A percentile compares a stretch with the other conserved stretches of the same genome.
Evolutionary conservation across 371 early-diverging fungal species (phyloP).

Genomic region (Zychaea mexicana): DNA sequence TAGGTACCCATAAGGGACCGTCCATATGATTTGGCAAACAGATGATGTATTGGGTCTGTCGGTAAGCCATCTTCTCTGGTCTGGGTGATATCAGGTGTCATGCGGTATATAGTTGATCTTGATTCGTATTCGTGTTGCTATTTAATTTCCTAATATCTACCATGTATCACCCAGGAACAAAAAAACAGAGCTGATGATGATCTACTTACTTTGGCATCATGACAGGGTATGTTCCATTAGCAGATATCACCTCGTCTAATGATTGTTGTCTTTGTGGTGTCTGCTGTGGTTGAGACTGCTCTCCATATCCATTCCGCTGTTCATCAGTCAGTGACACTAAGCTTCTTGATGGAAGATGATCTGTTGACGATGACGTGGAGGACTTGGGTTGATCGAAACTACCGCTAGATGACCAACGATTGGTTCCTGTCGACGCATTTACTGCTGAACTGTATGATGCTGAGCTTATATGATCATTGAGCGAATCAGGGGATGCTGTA

Average conservation of each 20-base stretch:
- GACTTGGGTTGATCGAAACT: not conserved
- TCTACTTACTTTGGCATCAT: slow-evolving; percentile 46
- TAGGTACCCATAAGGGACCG: slow-evolving; percentile 67
- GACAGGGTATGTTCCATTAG: slow-evolving; percentile 31
- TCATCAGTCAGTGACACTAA: no score
- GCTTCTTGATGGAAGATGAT: not conserved
- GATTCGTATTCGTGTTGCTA: not conserved
- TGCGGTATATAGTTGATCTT: slow-evolving; percentile 46
- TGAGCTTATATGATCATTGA: slow-evolving; percentile 13
- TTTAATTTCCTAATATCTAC: no score
- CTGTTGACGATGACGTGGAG: not conserved
- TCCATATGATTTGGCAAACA: slow-evolving; percentile 67
- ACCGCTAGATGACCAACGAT: not conserved
- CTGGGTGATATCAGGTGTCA: slow-evolving; percentile 51
- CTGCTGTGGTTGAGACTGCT: not conserved
- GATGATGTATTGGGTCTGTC: slow-evolving; percentile 42
- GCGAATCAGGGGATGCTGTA: slow-evolving; percentile 8
- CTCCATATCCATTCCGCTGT: slow-evolving; percentile 2
- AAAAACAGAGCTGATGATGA: not conserved
- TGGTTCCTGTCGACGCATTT: not conserved
- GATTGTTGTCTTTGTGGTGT: not conserved
- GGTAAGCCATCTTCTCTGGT: slow-evolving; percentile 23
- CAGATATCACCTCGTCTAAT: not conserved
- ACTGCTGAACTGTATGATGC: slow-evolving; percentile 12
- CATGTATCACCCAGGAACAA: no score